Conservation (phyloP, 2,329 filamentous ascomycete species). For the Sordariomycetes sp. region DNA sequence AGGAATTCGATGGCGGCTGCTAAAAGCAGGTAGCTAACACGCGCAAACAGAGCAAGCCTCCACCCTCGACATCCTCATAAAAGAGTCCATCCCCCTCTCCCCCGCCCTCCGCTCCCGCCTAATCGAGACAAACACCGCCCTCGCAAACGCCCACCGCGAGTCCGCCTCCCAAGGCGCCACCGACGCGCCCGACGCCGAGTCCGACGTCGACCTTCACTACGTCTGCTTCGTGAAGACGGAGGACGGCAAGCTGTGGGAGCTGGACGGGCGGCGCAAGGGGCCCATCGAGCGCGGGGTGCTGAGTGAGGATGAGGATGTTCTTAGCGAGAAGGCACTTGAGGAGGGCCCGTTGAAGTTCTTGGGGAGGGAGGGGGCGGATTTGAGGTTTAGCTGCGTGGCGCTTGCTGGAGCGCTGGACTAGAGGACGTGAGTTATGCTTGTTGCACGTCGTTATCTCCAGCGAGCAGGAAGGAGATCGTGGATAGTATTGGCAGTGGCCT, state of each 20-base stretch:
- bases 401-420: constrained; percentile 37
- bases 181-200: constrained; percentile 60
- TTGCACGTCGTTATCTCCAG: too few species aligned
- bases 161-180: constrained; percentile 73
- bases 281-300: constrained; percentile 43
- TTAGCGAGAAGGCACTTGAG: constrained; percentile 62
- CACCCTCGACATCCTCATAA: constrained; percentile 51
- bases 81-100: constrained; percentile 54
- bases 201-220: constrained; percentile 85
- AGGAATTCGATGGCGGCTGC: not conserved
- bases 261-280: constrained; percentile 45
- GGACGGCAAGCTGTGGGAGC: constrained; percentile 50
- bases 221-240: constrained; percentile 78
- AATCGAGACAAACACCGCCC: constrained; percentile 60
- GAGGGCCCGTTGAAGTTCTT: constrained; percentile 50
- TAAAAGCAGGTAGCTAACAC: not conserved
- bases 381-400: constrained; percentile 46
- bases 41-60: constrained; percentile 27
- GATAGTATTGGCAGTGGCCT: not conserved
- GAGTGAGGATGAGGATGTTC: constrained; percentile 49
- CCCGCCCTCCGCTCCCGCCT: constrained; percentile 56
- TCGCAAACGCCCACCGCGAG: constrained; percentile 67
- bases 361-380: constrained; percentile 38
- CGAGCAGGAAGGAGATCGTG: not conserved
- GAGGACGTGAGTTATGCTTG: too few species aligned